These are phyloP conservation scores for Diplodia corticola DNA, from an alignment of 2,329 filamentous ascomycete genomes.

Conservation along the genomic window DNA sequence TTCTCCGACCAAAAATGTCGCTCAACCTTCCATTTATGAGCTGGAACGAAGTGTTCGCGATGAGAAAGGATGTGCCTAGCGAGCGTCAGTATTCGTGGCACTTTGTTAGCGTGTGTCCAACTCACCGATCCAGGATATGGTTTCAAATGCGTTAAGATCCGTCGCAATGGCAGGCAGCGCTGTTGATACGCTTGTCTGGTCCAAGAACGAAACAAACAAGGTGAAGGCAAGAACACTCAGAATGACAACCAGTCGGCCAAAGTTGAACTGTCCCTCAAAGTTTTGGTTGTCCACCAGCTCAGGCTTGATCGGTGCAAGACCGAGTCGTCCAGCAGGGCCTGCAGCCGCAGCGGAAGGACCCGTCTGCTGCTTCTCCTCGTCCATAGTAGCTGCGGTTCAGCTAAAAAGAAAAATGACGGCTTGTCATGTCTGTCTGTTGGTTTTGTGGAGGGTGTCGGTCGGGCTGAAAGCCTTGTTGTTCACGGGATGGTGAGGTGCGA, in stretches of 20 bases:
- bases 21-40: constrained; percentile 26
- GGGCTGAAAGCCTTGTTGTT: not conserved
- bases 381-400: constrained; percentile 2
- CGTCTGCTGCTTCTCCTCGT: constrained; percentile 10
- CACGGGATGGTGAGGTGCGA: not conserved
- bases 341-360: not conserved
- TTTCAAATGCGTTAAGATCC: constrained; percentile 31
- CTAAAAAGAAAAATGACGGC: not conserved
- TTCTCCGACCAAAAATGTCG: constrained; percentile 33
- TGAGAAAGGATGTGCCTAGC: constrained; percentile 25
- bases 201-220: constrained; percentile 39
- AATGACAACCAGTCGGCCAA: not conserved
- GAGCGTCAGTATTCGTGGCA: not conserved
- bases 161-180: constrained; percentile 44
- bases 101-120: not conserved
- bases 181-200: constrained; percentile 44
- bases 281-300: constrained; percentile 13
- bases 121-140: constrained; percentile 9
- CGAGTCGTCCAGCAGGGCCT: not conserved
- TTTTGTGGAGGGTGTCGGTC: not conserved
- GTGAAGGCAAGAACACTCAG: constrained; percentile 11
- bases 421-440: not conserved
- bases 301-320: not conserved
- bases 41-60: constrained; percentile 26
- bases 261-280: constrained; percentile 5